phyloP scores from a whole-genome alignment of 495 filamentous ascomycete species.

The Xylaria bambusicola region DNA sequence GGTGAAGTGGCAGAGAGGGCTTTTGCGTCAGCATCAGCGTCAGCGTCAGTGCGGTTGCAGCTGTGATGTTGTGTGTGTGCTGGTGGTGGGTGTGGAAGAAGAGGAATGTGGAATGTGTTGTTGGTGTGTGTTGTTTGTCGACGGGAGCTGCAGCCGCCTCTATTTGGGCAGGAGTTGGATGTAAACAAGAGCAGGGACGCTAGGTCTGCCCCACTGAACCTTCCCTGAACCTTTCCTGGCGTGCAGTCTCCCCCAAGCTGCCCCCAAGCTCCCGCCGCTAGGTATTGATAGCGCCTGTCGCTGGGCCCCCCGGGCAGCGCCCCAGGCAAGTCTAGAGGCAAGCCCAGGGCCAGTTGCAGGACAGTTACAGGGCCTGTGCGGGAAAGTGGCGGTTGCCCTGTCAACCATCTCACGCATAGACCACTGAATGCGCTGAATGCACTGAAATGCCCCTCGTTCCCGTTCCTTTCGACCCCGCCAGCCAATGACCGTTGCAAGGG shows the following conservation, averaged over 20 bases:
- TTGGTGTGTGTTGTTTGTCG: constrained; percentile 7
- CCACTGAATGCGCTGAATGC: neutral
- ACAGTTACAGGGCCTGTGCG: neutral
- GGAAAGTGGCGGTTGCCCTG: constrained; percentile 4
- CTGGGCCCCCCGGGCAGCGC: too few relatives aligned
- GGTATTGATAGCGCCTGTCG: constrained; percentile 4
- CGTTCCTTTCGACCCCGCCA: neutral
- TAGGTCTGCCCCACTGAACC: constrained; percentile 5
- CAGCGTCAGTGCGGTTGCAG: constrained; percentile 4
- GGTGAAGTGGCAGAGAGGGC: constrained; percentile 18
- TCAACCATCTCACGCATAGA: neutral
- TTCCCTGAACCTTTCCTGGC: too few relatives aligned
- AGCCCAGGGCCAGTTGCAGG: too few relatives aligned
- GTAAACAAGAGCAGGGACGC: constrained; percentile 24
- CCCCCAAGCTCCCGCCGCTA: constrained; percentile 19
- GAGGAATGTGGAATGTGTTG: neutral
- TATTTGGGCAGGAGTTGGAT: constrained; percentile 22
- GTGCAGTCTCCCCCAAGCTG: too few relatives aligned
- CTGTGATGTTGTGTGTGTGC: neutral
- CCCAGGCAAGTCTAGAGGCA: too few relatives aligned
- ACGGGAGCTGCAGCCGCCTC: constrained; percentile 10
- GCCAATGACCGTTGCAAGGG: too few relatives aligned
- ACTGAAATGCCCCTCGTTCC: constrained; percentile 11
- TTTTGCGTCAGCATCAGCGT: too few relatives aligned
- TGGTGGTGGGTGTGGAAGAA: neutral